Conservation (phyloP, 305 asterid genomes). For the Solanum aculeatissimum region DNA sequence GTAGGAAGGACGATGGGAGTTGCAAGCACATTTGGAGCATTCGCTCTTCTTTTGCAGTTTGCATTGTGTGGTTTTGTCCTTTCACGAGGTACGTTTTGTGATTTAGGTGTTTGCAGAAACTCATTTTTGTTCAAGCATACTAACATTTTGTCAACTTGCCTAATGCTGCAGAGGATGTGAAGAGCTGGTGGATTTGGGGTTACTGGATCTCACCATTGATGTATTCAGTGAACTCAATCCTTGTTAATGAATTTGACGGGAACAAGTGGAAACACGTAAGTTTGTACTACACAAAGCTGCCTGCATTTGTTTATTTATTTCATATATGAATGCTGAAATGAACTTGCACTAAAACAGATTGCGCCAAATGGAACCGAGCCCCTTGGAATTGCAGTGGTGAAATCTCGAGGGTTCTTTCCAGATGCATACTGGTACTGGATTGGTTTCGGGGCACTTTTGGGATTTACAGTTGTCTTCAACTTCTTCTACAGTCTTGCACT, state of each 20-base stretch:
- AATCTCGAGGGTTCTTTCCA: conserved; percentile 12
- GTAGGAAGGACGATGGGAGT: conserved; percentile 54
- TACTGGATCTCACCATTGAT: conserved; percentile 27
- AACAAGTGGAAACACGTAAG: conserved; percentile 53
- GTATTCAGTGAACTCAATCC: conserved; percentile 17
- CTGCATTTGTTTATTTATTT: conserved; percentile 2
- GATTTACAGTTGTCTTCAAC: conserved; percentile 11
- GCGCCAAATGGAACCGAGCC: neutral
- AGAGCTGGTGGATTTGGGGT: conserved; percentile 52
- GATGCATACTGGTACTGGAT: conserved; percentile 19
- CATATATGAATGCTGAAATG: conserved; percentile 8
- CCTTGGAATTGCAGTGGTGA: conserved; percentile 6
- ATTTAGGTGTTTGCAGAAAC: neutral
- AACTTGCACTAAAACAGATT: neutral
- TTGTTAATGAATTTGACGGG: conserved; percentile 47
- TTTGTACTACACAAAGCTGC: neutral
- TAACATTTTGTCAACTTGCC: neutral
- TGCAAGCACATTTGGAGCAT: conserved; percentile 65
- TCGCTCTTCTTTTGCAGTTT: conserved; percentile 44
- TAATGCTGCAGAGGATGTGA: conserved; percentile 37
- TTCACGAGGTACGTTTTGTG: conserved; percentile 28
- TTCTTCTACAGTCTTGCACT: conserved; percentile 4
- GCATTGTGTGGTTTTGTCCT: conserved; percentile 63
- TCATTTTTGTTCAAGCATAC: neutral
- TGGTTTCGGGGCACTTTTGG: conserved; percentile 11